Base-by-base conservation (phyloP, 2,329 filamentous ascomycete species). In the Penicillium sp. region DNA sequence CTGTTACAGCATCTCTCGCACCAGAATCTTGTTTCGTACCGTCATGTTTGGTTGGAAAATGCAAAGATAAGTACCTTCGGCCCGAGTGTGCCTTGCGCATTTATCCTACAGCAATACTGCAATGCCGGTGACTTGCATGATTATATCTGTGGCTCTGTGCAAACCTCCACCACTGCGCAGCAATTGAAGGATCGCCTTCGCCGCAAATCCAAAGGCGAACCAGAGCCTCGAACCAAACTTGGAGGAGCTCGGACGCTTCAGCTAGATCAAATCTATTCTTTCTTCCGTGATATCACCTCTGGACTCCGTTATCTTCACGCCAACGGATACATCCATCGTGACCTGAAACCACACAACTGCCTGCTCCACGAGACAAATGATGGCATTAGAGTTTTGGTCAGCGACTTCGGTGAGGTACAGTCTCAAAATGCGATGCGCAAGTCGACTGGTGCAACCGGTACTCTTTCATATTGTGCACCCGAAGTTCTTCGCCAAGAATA, bases 321-420 rank as follows among this genome's bases (percentile, higher is more conserved):
- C 2, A 87, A 91, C 59, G 91, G 89, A 57, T 98, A 96, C 67
- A 94, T 98, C 26, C 93, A 98, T 64, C 83, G 93, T 49, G 93
- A 98, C 66, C 76, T 98, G 24, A 98, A 98, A 67, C 93, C 93
- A 2, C 93, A 86, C 66, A 98, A 98, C 61, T 98, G 94, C 61
- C 77, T 98, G 3, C 72, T 98, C 1, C 90, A 97, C 63, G 79
- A 79, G 29, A 85, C 84, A 53, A 85, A 83, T 22, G 78, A 78
- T 42, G 83, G 82, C 35, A 73, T 89, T 10, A 80, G 79, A 45
- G 95, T 95, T 41, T 75, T 98, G 15, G 95, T 98, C 49, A 97
- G 91, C 66, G 93, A 98, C 66, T 98, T 98, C 71, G 93, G 94
- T 35, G 93, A 98, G 68, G 91, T 97, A 0, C 94, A 98, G 65